Base-by-base conservation (phyloP, 2,329 filamentous ascomycete species). In the Fonsecaea monophora region DNA sequence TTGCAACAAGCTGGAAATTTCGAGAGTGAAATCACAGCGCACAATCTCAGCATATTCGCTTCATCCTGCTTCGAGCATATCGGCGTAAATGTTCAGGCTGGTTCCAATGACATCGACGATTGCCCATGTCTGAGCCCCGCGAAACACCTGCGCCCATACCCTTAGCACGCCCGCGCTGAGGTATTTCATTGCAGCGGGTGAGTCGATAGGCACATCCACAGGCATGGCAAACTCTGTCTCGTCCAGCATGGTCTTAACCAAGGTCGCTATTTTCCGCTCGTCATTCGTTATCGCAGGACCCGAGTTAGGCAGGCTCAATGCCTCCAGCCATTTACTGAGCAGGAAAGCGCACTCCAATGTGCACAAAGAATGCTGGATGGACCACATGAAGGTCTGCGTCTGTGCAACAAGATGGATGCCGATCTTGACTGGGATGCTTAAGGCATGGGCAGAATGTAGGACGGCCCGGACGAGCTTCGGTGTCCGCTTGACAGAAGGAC, bases 371-470 rank as follows among this genome's bases (percentile, higher is more conserved):
- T 80, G 78, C 62, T 80, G 78, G 21, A 80, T 79, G 1, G 75
- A 77, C 78, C 78, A 80, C 40, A 77, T 76, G 62, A 78, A 78
- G 4, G 75, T 76, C 53, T 80, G 78, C 1, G 77, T 79, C 58
- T 75, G 77, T 9, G 78, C 77, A 0, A 80, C 77, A 1, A 79
- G 72, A n/a, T 76, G 71, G 64, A 79, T 77, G 10, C 78, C 78
- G 59, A 79, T 78, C 71, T 72, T 75, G 62, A 76, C 67, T 2
- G 74, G 74, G n/a, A 89, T 87, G 3, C 87, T 88, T 35, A 91
- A 78, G 0, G 88, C 88, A 73, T 90, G 89, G 35, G 89, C 86
- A 1, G 87, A 87, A 73, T 91, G 88, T 35, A 89, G 82, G 0
- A 90, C 85, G 0, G 88, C 88, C 58, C 87, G 80, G 40, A 86